Evolutionary conservation across 2,329 filamentous ascomycete species (phyloP).

Genomic region (Mycosphaerella sp.): DNA sequence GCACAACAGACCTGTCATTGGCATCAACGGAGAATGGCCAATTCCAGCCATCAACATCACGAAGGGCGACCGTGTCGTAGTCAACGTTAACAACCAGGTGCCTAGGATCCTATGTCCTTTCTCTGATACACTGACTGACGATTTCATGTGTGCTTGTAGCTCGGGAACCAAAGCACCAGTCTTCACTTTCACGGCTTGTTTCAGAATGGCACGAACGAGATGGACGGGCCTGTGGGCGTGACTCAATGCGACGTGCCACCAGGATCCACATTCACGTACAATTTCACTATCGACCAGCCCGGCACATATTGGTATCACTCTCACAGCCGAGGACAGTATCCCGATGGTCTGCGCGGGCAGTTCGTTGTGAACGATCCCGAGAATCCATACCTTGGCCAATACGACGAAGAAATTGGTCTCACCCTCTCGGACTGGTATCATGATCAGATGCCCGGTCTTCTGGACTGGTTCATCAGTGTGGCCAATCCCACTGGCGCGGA

Average conservation of each 20-base stretch:
- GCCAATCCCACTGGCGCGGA: conserved; percentile 55
- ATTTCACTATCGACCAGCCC: conserved; percentile 51
- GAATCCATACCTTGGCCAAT: conserved; percentile 47
- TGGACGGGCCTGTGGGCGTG: conserved; percentile 65
- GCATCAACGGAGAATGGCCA: conserved; percentile 69
- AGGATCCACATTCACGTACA: conserved; percentile 57
- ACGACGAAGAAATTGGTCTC: conserved; percentile 56
- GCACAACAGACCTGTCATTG: conserved; percentile 48
- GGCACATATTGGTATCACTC: conserved; percentile 61
- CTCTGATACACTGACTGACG: neutral
- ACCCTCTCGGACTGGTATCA: conserved; percentile 72
- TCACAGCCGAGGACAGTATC: conserved; percentile 58
- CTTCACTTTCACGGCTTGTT: conserved; percentile 75
- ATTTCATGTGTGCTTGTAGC: conserved; percentile 25
- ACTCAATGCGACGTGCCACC: conserved; percentile 63
- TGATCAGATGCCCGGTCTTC: conserved; percentile 46
- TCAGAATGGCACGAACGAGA: conserved; percentile 66
- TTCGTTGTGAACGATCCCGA: conserved; percentile 58
- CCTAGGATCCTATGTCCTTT: no score
- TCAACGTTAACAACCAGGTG: conserved; percentile 59
- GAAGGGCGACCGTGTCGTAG: conserved; percentile 63
- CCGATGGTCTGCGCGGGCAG: conserved; percentile 62
- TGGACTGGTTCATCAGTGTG: conserved; percentile 50
- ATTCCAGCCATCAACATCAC: conserved; percentile 66
- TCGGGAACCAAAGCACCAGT: conserved; percentile 56